Evolutionary conservation across 176 grass and related monocot species (phyloP), one percentile per base, ranked within the genome.

Genomic region (Urochloa ruziziensis): DNA sequence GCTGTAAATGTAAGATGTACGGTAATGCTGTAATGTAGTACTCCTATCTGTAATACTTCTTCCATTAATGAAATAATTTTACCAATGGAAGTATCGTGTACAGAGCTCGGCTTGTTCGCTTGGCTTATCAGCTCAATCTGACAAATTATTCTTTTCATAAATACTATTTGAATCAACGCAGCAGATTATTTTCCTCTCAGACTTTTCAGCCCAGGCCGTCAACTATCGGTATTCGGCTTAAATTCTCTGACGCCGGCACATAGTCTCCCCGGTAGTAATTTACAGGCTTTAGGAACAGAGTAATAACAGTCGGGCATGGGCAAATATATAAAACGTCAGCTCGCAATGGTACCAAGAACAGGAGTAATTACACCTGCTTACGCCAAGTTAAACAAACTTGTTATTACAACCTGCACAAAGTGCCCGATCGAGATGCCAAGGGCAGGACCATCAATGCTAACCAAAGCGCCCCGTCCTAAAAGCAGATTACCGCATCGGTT

Each of bases 381-480:
- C 15, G 16, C 9, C 73, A 47, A 58, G 77, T 10, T 27, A 53
- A 79, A 73, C 36, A 52, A 7, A 21, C 3, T n/a, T n/a, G n/a
- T n/a, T n/a, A n/a, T 24, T 33, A 33, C n/a, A 64, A 3, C 4
- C 49, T 52, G 54, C 4, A 4, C 54, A 57, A 43, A 24, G 61
- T 61, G 61, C 71, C 33, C 33, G n/a, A n/a, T n/a, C n/a, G 24
- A 70, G 88, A 70, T 84, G 81, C 37, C 67, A 42, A 72, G 21
- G 28, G 44, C 67, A 79, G 49, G 70, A 61, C 23, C 53, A 81
- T 76, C 77, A 62, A 81, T 70, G 77, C 82, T n/a, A 12, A 32
- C 28, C 14, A 32, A 32, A 14, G 44, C 32, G 47, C 18, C 60
- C 28, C 29, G 24, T 3, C 43, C 4, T 63, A 70, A 81, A 82